Percentiles rank a stretch among this genome's conserved stretches.
Conservation (phyloP, 306 rosid species). For the Abrus pulchellus region DNA sequence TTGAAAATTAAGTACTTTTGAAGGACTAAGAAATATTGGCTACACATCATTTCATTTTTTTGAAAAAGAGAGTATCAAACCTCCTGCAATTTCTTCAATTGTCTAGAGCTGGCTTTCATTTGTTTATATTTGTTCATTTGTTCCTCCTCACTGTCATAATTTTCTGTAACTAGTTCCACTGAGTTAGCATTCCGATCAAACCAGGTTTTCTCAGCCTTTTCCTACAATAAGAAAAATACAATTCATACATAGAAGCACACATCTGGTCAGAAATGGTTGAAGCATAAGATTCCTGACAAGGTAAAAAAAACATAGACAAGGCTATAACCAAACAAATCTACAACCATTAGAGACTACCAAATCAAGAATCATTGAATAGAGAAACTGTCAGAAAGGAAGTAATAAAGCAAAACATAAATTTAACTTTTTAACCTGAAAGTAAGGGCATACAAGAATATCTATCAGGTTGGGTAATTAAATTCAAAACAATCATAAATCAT, state of each 20-base stretch:
- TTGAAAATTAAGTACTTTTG: conserved; percentile 12
- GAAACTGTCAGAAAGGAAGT: neutral
- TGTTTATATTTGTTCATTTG: conserved; percentile 68
- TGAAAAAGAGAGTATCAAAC: conserved; percentile 49
- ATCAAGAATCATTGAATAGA: conserved; percentile 4
- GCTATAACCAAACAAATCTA: conserved; percentile 15
- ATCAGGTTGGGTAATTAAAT: neutral
- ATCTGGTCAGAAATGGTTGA: conserved; percentile 25
- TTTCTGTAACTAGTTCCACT: conserved; percentile 69
- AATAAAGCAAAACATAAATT: conserved; percentile 15
- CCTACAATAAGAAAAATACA: conserved; percentile 57
- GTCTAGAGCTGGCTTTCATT: conserved; percentile 69
- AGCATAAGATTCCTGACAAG: conserved; percentile 11
- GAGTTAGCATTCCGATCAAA: conserved; percentile 82
- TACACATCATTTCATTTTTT: neutral
- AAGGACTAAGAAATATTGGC: neutral
- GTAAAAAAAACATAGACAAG: neutral
- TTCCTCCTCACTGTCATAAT: conserved; percentile 88
- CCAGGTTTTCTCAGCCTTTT: conserved; percentile 82
- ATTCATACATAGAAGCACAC: conserved; percentile 23
- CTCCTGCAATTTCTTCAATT: conserved; percentile 79
- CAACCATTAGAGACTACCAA: conserved; percentile 20
- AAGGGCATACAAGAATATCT: conserved; percentile 1
- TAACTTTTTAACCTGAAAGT: conserved; percentile 8
- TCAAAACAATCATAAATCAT: conserved; percentile 37